Evolutionary conservation across 208 protist species (phyloP), one percentile per base, ranked within the genome.

Genomic region (Acanthamoeba royreba): DNA sequence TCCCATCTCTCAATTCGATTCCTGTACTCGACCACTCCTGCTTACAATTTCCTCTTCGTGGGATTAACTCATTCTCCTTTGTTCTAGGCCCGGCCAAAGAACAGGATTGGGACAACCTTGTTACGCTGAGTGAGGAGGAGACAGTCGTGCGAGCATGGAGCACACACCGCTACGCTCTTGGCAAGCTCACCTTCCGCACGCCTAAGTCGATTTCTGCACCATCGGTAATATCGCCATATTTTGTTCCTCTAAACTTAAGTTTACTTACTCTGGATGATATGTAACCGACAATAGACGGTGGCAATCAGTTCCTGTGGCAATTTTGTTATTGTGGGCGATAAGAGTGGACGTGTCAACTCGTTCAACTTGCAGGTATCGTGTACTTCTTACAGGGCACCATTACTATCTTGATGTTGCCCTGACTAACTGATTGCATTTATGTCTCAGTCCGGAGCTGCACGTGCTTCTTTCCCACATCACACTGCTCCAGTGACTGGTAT

Each of bases 311-410:
- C 31, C 17, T 96, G 95, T 49, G 95, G 95, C 61, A 93, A 96
- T 53, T 96, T 94, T 19, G 85, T 25, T 8, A 74, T 95, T 19
- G n/a, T 95, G 5, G 95, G 95, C 38, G 46, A 31, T 2, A 33
- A 66, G 15, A 38, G 25, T 35, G 95, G 95, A 0, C 25, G 38
- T 4, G 33, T 96, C 8, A 25, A 4, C 0, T 94, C 88, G 40
- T 96, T 49, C 46, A 96, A 96, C 40, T 47, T 96, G 17, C 95
- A 96, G 87, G 66, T 55, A 33, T 85, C 79, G 19, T 31, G 83
- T 8, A 43, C 92, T 22, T 46, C 25, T 88, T 88, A 40, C n/a
- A 40, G 33, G 13, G 81, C 53, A 88, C 81, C 11, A 33, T 33
- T 17, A 28, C 63, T 45, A 17, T n/a, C 31, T 90, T 77, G 33